These are phyloP conservation scores for Elsinoe fawcettii DNA, from an alignment of 2,329 filamentous ascomycete species.

Conservation along the genomic window DNA sequence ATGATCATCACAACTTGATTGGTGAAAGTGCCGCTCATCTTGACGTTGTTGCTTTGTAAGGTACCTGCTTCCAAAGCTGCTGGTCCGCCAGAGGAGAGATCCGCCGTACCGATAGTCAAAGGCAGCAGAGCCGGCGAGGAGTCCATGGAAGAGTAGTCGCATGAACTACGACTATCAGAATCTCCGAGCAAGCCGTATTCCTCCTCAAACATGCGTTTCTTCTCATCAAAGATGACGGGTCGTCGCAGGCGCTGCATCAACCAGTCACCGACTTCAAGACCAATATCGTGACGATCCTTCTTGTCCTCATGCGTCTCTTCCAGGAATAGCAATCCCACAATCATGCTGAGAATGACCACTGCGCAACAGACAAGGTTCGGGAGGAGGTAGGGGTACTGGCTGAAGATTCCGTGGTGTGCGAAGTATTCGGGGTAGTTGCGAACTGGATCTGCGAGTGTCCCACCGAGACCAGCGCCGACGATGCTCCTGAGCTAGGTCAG, in stretches of 20 bases:
- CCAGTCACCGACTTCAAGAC: slow-evolving; percentile 67
- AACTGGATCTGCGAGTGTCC: slow-evolving; percentile 79
- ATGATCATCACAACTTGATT: slow-evolving; percentile 81
- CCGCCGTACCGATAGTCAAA: slow-evolving; percentile 25
- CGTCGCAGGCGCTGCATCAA: slow-evolving; percentile 36
- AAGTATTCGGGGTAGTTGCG: slow-evolving; percentile 72
- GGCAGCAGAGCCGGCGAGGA: slow-evolving; percentile 44
- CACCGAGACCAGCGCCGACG: slow-evolving; percentile 83
- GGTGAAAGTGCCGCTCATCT: slow-evolving; percentile 62
- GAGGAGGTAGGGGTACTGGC: slow-evolving; percentile 78
- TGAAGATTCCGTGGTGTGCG: slow-evolving; percentile 66
- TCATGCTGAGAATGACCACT: slow-evolving; percentile 68
- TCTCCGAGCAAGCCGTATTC: slow-evolving; percentile 53
- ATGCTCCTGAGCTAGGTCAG: slow-evolving; percentile 59
- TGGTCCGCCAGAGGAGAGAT: slow-evolving; percentile 23
- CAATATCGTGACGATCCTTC: slow-evolving; percentile 67
- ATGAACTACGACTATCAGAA: slow-evolving; percentile 3
- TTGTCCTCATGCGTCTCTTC: slow-evolving; percentile 88
- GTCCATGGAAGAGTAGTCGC: slow-evolving; percentile 55
- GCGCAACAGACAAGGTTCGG: slow-evolving; percentile 83
- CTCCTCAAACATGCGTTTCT: slow-evolving; percentile 21
- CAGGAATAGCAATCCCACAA: slow-evolving; percentile 75
- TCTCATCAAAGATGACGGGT: slow-evolving; percentile 19
- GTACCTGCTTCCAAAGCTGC: slow-evolving; percentile 10
- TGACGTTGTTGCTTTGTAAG: slow-evolving; percentile 30